A percentile compares a stretch with the other conserved stretches of the same genome.
Evolutionary conservation across 176 grass and related monocot genomes (phyloP).

Genomic region (Puya raimondii): DNA sequence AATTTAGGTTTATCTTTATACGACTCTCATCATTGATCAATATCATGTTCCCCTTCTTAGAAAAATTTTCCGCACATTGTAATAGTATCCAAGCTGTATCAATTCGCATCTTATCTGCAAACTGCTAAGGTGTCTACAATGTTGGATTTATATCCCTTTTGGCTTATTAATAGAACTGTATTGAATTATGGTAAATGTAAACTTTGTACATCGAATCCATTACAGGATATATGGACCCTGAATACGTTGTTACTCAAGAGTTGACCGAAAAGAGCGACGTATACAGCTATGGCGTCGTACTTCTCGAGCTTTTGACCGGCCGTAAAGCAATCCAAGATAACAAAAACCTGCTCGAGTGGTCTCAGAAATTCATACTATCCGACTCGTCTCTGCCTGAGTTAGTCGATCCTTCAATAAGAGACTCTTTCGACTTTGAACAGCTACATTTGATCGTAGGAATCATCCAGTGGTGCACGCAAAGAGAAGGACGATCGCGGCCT

Average conservation of each 20-base stretch:
- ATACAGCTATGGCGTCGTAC: neutral
- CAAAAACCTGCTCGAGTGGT: conserved; percentile 11
- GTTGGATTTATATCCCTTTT: too few relatives aligned
- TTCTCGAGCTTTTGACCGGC: neutral
- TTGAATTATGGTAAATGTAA: neutral
- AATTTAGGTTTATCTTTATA: too few relatives aligned
- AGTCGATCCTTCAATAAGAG: conserved; percentile 46
- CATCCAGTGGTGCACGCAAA: conserved; percentile 68
- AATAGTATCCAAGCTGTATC: too few relatives aligned
- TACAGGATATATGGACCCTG: neutral
- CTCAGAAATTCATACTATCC: conserved; percentile 39
- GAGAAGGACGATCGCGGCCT: conserved; percentile 59
- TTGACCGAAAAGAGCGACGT: conserved; percentile 4
- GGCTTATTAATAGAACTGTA: too few relatives aligned
- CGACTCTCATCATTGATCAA: too few relatives aligned
- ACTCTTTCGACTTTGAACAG: conserved; percentile 48
- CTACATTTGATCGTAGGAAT: conserved; percentile 61
- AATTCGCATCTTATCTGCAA: too few relatives aligned
- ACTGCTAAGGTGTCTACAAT: too few relatives aligned
- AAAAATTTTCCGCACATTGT: too few relatives aligned
- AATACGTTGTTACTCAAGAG: neutral
- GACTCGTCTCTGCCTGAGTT: conserved; percentile 42
- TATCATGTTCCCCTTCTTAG: too few relatives aligned
- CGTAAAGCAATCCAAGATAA: conserved; percentile 8
- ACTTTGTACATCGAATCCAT: neutral